Evolutionary conservation across 225 moss, liverwort and hornwort genomes (phyloP), one percentile per base, ranked within the genome.

Genomic region (Polytrichum formosum): DNA sequence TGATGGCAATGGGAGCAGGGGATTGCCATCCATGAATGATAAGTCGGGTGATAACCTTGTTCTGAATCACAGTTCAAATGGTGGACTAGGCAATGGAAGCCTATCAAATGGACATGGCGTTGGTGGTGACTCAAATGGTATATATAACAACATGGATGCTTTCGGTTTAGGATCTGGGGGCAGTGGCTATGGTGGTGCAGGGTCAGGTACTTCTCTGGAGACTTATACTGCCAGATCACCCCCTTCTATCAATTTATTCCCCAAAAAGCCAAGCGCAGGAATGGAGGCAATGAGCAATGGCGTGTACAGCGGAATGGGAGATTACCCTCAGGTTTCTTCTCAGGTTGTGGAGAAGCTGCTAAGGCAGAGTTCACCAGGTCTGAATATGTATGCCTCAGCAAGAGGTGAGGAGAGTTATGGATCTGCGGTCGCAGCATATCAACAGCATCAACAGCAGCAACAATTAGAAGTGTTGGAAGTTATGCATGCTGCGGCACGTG

Each of bases 221-320:
- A 80, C 81, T 9, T 85, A 80, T 59, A 79, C 69, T 21, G 70
- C 80, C 64, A 81, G 80, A 76, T 70, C 83, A 21, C 81, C 83
- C 19, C 56, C 82, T 28, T 58, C 80, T 10, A 72, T 83, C 72
- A 80, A 89, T 27, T 72, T 85, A 10, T 85, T 85, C 29, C 69
- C 83, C 9, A 80, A 78, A 66, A 81, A 81, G 18, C 25, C 69
- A 28, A 28, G 78, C 10, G 53, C 28, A 27, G 67, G 64, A 5
- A 70, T 81, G 78, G 83, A 78, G 28, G 61, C 29, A 8, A 30
- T 76, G 2, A 76, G 76, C 31, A 83, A 81, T 61, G 87, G 87
- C 13, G 55, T 56, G 4, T 70, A 60, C 33, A 60, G 23, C 5
- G 70, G 70, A 28, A 70, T 70, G 70, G 31, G 28, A 55, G 56